phyloP scores from a whole-genome alignment of 202 grass and related monocot species.

The Alloteropsis angusta region DNA sequence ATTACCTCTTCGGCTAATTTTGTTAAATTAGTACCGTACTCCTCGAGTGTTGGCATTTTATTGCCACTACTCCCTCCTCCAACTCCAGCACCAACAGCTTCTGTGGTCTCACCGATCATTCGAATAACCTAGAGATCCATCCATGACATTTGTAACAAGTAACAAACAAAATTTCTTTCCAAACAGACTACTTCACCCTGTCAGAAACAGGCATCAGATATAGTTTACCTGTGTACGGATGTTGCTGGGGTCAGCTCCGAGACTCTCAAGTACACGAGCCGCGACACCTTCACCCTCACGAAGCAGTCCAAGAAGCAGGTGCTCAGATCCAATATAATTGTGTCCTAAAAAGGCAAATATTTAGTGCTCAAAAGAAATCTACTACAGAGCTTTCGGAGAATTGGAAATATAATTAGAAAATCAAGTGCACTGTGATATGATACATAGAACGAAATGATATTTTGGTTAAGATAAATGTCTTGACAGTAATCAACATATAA shows the following conservation, averaged over 20 bases:
- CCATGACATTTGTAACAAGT: neutral
- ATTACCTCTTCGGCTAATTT: conserved; percentile 77
- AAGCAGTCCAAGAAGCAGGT: conserved; percentile 80
- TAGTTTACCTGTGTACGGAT: conserved; percentile 63
- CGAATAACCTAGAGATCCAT: conserved; percentile 45
- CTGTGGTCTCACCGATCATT: conserved; percentile 77
- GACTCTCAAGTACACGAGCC: conserved; percentile 63
- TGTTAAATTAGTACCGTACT: conserved; percentile 76
- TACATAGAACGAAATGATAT: neutral
- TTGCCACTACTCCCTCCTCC: conserved; percentile 70
- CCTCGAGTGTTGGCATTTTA: conserved; percentile 82
- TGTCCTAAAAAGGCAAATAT: conserved; percentile 44
- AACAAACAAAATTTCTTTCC: neutral
- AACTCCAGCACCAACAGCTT: conserved; percentile 80
- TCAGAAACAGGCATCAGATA: neutral
- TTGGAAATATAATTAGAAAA: neutral
- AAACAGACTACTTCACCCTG: neutral
- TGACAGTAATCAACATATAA: neutral
- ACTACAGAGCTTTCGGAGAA: neutral
- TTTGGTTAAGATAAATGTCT: neutral
- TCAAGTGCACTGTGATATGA: neutral
- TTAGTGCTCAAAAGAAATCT: conserved; percentile 14
- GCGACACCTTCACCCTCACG: conserved; percentile 78
- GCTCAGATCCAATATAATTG: conserved; percentile 79
- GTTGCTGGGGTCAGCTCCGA: conserved; percentile 60